Conservation (phyloP, 345 rosid genomes). For the Ailanthus altissimus region DNA sequence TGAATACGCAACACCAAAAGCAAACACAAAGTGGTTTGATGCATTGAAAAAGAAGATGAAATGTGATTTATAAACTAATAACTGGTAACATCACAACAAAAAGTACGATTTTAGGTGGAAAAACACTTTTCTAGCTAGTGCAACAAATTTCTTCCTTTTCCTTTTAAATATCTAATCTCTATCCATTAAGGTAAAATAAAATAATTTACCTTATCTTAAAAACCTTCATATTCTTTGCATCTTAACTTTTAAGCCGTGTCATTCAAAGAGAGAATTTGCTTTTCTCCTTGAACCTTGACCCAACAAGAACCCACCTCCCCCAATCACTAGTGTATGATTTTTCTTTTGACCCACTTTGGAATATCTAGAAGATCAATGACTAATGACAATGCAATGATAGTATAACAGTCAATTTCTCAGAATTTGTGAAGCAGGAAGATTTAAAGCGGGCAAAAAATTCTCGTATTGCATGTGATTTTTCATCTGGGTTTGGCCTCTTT, state of each 20-base stretch:
- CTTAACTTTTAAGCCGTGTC: background rate
- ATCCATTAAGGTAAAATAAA: background rate
- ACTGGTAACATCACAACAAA: slow-evolving; percentile 2
- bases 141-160: background rate
- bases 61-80: background rate
- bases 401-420: background rate
- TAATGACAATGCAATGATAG: background rate
- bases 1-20: background rate
- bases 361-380: slow-evolving; percentile 20
- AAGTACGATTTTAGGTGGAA: slow-evolving; percentile 18
- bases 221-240: background rate
- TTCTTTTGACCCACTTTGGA: slow-evolving; percentile 1
- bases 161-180: background rate
- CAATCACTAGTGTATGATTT: slow-evolving; percentile 5
- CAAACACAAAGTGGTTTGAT: slow-evolving; percentile 13
- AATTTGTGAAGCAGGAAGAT: background rate
- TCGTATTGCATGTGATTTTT: background rate
- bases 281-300: background rate
- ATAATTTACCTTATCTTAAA: slow-evolving; percentile 7
- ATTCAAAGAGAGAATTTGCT: background rate
- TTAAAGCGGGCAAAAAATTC: background rate
- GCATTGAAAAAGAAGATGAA: slow-evolving; percentile 1
- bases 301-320: background rate
- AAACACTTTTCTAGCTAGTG: slow-evolving; percentile 2
- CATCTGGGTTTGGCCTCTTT: slow-evolving; percentile 4